phyloP scores from a whole-genome alignment of 2,329 filamentous ascomycete genomes.

The Phaeosphaeriaceae sp. region DNA sequence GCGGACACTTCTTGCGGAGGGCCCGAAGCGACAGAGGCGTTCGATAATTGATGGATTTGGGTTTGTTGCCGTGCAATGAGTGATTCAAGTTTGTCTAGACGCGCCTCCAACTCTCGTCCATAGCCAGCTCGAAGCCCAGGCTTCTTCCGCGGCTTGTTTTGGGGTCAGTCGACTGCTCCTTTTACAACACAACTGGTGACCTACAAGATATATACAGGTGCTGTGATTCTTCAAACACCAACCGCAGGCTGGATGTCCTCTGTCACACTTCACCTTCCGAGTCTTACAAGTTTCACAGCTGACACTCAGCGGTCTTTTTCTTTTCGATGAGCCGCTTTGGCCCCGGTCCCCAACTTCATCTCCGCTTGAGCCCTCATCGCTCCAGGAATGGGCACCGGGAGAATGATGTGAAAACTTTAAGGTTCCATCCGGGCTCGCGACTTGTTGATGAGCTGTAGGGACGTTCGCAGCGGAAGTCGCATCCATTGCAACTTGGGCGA shows the following conservation, averaged over 20 bases:
- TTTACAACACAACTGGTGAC: constrained; percentile 9
- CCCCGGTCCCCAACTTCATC: constrained; percentile 47
- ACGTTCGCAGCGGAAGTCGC: constrained; percentile 23
- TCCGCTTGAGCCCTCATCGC: constrained; percentile 49
- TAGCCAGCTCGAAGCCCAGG: constrained; percentile 68
- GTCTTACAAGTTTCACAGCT: constrained; percentile 64
- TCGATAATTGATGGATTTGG: constrained; percentile 53
- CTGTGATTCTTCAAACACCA: constrained; percentile 74
- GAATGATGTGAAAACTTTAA: constrained; percentile 44
- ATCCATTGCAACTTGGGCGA: constrained; percentile 41
- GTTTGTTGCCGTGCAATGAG: constrained; percentile 54
- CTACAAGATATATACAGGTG: constrained; percentile 54
- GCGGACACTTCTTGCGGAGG: constrained; percentile 41
- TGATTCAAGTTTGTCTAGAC: constrained; percentile 58
- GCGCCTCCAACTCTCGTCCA: constrained; percentile 66
- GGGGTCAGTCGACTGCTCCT: not conserved
- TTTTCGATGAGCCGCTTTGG: constrained; percentile 51
- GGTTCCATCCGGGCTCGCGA: constrained; percentile 39
- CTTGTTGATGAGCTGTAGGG: constrained; percentile 30
- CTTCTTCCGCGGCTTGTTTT: constrained; percentile 66
- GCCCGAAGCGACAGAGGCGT: constrained; percentile 29
- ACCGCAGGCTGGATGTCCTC: constrained; percentile 58
- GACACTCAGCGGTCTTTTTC: constrained; percentile 59
- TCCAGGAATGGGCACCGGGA: constrained; percentile 46
- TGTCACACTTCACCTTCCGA: constrained; percentile 73